Evolutionary conservation across 139 green algal species (phyloP).

Genomic region (Chlamydomonas urium): DNA sequence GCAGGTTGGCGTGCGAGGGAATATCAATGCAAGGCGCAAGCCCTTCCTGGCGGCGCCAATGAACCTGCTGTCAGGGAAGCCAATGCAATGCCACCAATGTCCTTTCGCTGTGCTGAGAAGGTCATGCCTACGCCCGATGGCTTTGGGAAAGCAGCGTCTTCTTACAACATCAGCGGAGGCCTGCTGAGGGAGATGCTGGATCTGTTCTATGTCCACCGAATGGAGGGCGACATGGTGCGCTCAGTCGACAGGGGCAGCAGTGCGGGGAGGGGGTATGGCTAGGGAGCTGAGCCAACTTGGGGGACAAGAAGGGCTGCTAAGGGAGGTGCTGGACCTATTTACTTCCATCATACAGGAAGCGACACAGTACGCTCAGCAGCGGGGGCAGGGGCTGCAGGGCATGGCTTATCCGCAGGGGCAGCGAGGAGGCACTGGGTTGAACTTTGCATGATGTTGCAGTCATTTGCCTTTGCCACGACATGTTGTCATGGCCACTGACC

Average conservation of each 20-base stretch:
- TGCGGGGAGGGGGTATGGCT: background rate
- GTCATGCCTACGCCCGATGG: background rate
- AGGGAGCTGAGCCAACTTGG: too few species aligned
- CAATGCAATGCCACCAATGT: too few species aligned
- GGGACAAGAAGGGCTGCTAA: too few species aligned
- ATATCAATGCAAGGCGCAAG: background rate
- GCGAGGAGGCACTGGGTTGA: too few species aligned
- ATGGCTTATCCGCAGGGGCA: too few species aligned
- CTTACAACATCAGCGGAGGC: background rate
- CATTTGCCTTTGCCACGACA: too few species aligned
- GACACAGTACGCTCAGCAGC: background rate
- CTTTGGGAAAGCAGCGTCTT: background rate
- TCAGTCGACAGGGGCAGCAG: too few species aligned
- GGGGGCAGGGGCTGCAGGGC: too few species aligned
- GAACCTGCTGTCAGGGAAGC: background rate
- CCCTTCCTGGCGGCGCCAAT: slow-evolving; percentile 9
- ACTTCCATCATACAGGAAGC: background rate
- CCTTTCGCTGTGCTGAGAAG: too few species aligned
- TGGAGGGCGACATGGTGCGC: background rate
- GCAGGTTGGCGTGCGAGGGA: too few species aligned
- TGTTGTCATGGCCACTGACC: too few species aligned
- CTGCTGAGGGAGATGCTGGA: slow-evolving; percentile 5
- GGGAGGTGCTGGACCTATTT: background rate
- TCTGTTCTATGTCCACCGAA: slow-evolving; percentile 1
- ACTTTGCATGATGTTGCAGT: too few species aligned